These are phyloP conservation scores for Funneliformis geosporum DNA, from an alignment of 192 early-diverging fungal species.

Conservation along the genomic window DNA sequence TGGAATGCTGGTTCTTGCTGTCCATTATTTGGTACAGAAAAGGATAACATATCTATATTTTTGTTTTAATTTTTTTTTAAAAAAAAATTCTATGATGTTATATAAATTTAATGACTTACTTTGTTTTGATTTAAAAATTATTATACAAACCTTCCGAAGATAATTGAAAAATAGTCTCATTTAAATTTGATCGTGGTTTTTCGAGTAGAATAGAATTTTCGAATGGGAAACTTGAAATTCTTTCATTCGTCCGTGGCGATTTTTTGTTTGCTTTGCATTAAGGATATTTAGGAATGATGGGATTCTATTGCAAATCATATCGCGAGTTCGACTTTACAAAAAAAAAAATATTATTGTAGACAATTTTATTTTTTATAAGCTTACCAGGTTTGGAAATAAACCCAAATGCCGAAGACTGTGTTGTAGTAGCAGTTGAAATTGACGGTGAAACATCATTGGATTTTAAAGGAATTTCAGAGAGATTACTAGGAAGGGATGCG, in stretches of 20 bases:
- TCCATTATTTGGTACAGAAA: not conserved
- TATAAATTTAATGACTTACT: not conserved
- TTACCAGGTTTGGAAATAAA: not conserved
- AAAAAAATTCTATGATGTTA: not conserved
- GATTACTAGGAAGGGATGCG: not conserved
- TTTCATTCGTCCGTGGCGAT: not conserved
- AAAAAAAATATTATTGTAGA: not conserved
- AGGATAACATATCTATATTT: not conserved
- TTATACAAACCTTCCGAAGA: conserved; percentile 4
- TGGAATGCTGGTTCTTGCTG: not conserved
- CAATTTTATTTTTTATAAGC: not conserved
- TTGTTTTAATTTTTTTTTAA: not conserved
- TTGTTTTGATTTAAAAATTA: not conserved
- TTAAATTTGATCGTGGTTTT: not conserved
- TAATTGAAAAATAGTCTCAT: not conserved
- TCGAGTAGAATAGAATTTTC: not conserved
- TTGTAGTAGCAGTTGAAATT: not conserved
- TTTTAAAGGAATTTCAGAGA: not conserved
- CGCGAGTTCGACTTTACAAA: not conserved
- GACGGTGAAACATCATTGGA: not conserved
- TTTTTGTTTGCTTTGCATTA: conserved; percentile 12
- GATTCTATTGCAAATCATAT: conserved; percentile 11
- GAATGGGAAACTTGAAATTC: not conserved
- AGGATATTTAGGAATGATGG: not conserved
- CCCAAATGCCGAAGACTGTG: not conserved